Evolutionary conservation across 164 flowering plant species (phyloP).

Genomic region (Platanus orientalis): DNA sequence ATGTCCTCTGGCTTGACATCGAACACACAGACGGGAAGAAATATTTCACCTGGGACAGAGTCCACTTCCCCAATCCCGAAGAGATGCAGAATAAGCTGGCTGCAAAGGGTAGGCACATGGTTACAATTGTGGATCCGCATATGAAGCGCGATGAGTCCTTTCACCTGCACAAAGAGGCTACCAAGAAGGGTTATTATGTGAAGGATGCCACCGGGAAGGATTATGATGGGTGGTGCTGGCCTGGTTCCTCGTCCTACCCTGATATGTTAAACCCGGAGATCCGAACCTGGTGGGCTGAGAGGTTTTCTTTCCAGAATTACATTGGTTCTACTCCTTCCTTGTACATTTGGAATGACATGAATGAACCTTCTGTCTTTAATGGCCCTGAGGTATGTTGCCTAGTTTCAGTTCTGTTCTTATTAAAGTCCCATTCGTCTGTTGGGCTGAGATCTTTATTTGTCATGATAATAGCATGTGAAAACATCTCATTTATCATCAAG

Average conservation of each 20-base stretch:
- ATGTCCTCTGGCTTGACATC: slow-evolving; percentile 97
- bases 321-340: slow-evolving; percentile 90
- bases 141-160: slow-evolving; percentile 85
- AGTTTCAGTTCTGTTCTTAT: background rate
- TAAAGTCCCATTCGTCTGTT: background rate
- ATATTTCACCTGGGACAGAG: slow-evolving; percentile 92
- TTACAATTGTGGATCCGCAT: slow-evolving; percentile 97
- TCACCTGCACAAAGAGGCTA: slow-evolving; percentile 79
- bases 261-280: slow-evolving; percentile 85
- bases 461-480: background rate
- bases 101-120: slow-evolving; percentile 90
- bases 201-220: slow-evolving; percentile 84
- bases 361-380: slow-evolving; percentile 97
- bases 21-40: slow-evolving; percentile 95
- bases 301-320: slow-evolving; percentile 64
- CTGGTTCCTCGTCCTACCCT: slow-evolving; percentile 89
- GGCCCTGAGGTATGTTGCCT: slow-evolving; percentile 81
- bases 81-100: slow-evolving; percentile 90
- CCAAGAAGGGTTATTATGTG: slow-evolving; percentile 76
- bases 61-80: slow-evolving; percentile 78
- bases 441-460: background rate
- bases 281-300: slow-evolving; percentile 91
- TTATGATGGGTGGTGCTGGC: slow-evolving; percentile 99
- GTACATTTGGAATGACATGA: slow-evolving; percentile 99
- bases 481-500: background rate